Base-by-base conservation (phyloP, 2,329 filamentous ascomycete genomes). In the Aspergillus ustus region DNA sequence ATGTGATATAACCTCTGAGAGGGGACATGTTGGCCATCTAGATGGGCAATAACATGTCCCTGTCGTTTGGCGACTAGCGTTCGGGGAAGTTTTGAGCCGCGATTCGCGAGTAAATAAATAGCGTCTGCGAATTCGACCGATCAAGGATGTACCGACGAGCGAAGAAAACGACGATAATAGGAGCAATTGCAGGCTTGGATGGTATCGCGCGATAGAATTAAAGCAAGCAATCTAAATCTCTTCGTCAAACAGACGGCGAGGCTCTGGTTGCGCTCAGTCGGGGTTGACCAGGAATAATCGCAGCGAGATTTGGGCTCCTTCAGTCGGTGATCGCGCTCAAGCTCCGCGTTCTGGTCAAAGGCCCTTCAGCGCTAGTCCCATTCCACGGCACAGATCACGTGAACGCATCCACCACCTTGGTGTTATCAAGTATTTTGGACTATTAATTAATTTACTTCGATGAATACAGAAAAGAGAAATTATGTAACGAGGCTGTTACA, bases 1-100 rank as follows among this genome's bases (percentile, higher is more conserved):
- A 93, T 60, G 92, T 94, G 70, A 95, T 88, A 74, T 96, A 95
- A 48, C 93, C 91, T 81, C 97, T 92, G 52, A 93, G 92, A 67
- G 85, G 84, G 72, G 85, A 81, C 75, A 82, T 76, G 78, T 79
- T 73, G 73, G 69, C 68, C 66, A 68, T 68, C 68, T 67, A 71
- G 59, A 55, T 72, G 69, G 70, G 72, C 68, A 67, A 55, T 63
- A 70, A 70, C 73, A 76, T 78, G 75, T 72, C 74, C 73, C 72
- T 73, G 70, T 66, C 62, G 65, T 64, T 67, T 28, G 52, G 55
- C 45, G 55, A 29, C 34, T 49, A 59, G 61, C 61, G 56, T 63
- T 65, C 61, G 62, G 68, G 61, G 63, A 68, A 43, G 62, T 17
- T 44, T 49, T 31, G 46, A 62, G 57, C 60, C 61, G 67, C 64